Evolutionary conservation across 2,329 filamentous ascomycete genomes (phyloP).

Genomic region (Colletotrichum truncatum): DNA sequence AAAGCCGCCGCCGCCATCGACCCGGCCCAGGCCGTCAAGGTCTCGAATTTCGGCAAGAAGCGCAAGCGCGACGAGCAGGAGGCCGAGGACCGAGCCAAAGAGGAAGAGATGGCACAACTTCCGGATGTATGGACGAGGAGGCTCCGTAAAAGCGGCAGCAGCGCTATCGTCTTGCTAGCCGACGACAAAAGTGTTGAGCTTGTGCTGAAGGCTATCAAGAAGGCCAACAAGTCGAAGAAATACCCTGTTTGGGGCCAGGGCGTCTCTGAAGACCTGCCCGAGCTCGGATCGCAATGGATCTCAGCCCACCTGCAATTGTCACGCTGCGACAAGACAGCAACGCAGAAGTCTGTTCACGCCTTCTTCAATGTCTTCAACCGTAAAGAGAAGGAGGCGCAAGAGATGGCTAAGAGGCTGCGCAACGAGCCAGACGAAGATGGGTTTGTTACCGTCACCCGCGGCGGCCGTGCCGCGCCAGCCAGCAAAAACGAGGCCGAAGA

Average conservation of each 20-base stretch:
- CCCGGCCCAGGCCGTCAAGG: conserved; percentile 51
- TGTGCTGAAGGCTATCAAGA: conserved; percentile 78
- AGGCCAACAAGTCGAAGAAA: conserved; percentile 66
- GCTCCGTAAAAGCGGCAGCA: conserved; percentile 77
- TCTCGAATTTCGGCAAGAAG: conserved; percentile 57
- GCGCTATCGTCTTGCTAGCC: conserved; percentile 84
- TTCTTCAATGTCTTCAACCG: conserved; percentile 86
- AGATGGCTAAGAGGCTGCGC: conserved; percentile 70
- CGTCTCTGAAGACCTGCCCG: conserved; percentile 63
- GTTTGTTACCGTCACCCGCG: conserved; percentile 89
- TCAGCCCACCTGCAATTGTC: conserved; percentile 75
- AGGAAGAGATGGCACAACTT: conserved; percentile 69
- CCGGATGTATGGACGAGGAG: conserved; percentile 79
- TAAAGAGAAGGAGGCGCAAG: conserved; percentile 72
- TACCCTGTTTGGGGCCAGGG: conserved; percentile 76
- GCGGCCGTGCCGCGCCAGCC: conserved; percentile 78
- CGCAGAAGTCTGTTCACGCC: conserved; percentile 81
- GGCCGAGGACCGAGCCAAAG: conserved; percentile 60
- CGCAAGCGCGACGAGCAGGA: conserved; percentile 66
- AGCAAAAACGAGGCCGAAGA: conserved; percentile 76
- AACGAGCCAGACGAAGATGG: conserved; percentile 93
- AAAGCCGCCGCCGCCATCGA: conserved; percentile 51
- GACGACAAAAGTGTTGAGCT: conserved; percentile 82
- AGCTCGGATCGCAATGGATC: conserved; percentile 65
- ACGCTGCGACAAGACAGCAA: conserved; percentile 72